Percentiles rank a stretch among this genome's conserved stretches.
Evolutionary conservation across 169 alveolate genomes (phyloP).

Genomic region (Theileria orientalis): DNA sequence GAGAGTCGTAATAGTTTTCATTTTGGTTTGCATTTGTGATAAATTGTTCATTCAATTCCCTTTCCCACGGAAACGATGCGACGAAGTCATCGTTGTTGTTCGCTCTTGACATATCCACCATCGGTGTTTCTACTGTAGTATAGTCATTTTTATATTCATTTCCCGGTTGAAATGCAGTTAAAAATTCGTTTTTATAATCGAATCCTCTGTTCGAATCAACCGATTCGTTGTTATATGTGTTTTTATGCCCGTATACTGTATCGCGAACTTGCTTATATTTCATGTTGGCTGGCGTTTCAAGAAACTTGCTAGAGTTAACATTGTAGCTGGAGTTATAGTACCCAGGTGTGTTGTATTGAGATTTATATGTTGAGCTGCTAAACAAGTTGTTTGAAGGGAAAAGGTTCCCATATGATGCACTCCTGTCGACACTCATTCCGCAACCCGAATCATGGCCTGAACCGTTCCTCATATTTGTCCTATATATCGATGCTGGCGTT

Average conservation of each 20-base stretch:
- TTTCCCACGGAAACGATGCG: slow-evolving; percentile 61
- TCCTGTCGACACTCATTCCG: neutral
- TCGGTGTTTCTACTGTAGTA: slow-evolving; percentile 50
- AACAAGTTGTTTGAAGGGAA: neutral
- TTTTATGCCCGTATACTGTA: neutral
- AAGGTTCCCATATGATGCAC: neutral
- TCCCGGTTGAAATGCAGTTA: slow-evolving; percentile 59
- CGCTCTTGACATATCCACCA: slow-evolving; percentile 15
- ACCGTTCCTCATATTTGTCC: neutral
- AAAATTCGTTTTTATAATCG: slow-evolving; percentile 36
- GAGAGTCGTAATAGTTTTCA: neutral
- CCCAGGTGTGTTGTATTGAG: neutral
- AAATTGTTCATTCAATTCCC: slow-evolving; percentile 2
- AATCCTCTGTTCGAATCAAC: neutral
- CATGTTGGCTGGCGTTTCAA: neutral
- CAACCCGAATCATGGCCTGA: neutral
- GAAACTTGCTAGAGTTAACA: neutral
- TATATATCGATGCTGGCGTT: neutral
- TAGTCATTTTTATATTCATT: slow-evolving; percentile 52
- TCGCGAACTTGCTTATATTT: neutral
- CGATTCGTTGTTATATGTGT: neutral
- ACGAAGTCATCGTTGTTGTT: slow-evolving; percentile 21
- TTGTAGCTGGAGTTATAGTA: neutral
- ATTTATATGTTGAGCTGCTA: neutral
- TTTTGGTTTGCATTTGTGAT: neutral